Base-by-base conservation (phyloP, 192 early-diverging fungal genomes). In the Thamnidium elegans region DNA sequence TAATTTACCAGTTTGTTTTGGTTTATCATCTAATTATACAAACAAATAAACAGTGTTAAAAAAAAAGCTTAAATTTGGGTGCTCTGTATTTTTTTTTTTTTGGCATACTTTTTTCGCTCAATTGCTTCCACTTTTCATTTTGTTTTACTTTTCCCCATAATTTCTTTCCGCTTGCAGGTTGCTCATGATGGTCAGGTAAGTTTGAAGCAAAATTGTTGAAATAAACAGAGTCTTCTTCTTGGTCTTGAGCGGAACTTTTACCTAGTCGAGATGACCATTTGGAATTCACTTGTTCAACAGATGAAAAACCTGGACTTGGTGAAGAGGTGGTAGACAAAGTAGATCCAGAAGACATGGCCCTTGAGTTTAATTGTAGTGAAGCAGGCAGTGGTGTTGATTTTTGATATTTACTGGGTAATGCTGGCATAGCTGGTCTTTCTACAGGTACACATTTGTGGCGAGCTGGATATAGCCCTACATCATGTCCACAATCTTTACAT, bases 401-500 rank as follows among this genome's bases (percentile, higher is more conserved):
- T 45, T 59, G 36, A 45, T 59, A 59, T 20, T 45, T 59, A 44
- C 20, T 30, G 5, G 58, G 58, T 44, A 59, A 45, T 15, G 58
- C 58, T 39, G 68, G 68, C 52, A 70, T 63, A 15, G 39, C 44
- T 34, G 68, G 68, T 43, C 68, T 53, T 30, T 55, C 54, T 45
- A 64, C 36, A 68, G 61, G 5, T 61, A 62, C 20, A 53, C 83
- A 84, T 44, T 80, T 75, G 61, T 84, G 83, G 39, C 71, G 63
- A 8, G 80, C 83, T 11, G 85, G 85, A 62, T 86, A 86, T n/a
- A 77, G 47, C 9, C 85, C 85, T 26, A 86, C 85, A 50, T 86
- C 85, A 32, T 81, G 68, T 5, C 75, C 75, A 76, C 85, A 86
- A 62, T 86, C 85, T 45, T 80, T 82, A 67, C 85, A 86, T 45